Base-by-base conservation (phyloP, 2,329 filamentous ascomycete genomes). In the Aspergillus proliferans region DNA sequence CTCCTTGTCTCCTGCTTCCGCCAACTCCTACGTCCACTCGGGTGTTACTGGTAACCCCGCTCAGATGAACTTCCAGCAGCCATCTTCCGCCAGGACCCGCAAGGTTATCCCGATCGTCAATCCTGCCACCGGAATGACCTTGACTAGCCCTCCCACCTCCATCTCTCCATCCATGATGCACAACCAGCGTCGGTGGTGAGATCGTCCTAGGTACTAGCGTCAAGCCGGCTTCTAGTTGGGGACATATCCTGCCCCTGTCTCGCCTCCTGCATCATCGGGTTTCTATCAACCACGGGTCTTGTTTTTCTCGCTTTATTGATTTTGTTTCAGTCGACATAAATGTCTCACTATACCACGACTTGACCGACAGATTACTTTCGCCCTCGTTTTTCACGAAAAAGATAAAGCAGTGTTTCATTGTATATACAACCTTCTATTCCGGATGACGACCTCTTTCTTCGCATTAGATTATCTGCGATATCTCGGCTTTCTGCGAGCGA, bases 51-150 rank as follows among this genome's bases (percentile, higher is more conserved):
- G 87, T 62, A 78, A 74, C 69, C 56, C 66, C 58, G 85, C 83
- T 62, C 82, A 83, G 71, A 77, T 92, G 61, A 96, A 95, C 76
- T 78, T 94, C 54, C 89, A 95, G 73, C 92, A 96, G 76, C 89
- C 91, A 52, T 80, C 91, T 53, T 88, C 91, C 53, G 88, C 91
- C 56, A 88, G 93, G 59, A 83, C 86, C 50, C 88, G 90, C 71
- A 97, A 96, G 71, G 89, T 93, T 64, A 97, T 97, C 59, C 92
- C 92, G 51, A 98, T 98, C 69, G 88, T 97, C 72, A 95, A 98
- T 78, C 93, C 93, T 47, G 87, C 82, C 59, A 96, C 92, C 49
- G 90, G 93, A 65, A 84, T 90, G 69, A 82, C 83, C 64, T 86
- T 96, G 77, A 85, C 89, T 49, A 95, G 89, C 75, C 92, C 92